Percentiles rank a stretch among this genome's conserved stretches.
Conservation (phyloP, 306 rosid genomes). For the Abrus precatorius region DNA sequence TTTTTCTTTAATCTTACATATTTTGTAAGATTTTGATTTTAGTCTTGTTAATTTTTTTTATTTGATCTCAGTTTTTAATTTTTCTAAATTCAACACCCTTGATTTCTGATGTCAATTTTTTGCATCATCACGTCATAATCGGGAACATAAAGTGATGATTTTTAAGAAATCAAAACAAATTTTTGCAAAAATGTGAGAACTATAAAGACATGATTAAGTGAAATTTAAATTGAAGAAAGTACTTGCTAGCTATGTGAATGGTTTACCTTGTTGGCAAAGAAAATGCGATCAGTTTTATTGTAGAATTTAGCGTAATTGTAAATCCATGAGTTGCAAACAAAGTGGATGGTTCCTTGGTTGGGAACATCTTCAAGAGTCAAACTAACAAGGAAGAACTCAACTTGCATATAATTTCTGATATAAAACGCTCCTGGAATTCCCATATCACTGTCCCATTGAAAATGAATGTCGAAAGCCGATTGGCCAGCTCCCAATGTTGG, state of each 20-base stretch:
- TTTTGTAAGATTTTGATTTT: too few species aligned
- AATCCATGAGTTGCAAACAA: conserved; percentile 80
- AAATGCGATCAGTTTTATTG: conserved; percentile 54
- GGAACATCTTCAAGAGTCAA: conserved; percentile 72
- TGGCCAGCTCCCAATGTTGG: conserved; percentile 57
- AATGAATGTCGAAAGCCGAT: conserved; percentile 56
- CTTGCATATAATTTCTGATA: conserved; percentile 59
- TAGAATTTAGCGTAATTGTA: conserved; percentile 58
- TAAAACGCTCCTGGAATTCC: conserved; percentile 74
- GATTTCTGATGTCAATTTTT: too few species aligned
- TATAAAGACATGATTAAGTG: too few species aligned
- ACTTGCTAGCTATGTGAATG: background rate
- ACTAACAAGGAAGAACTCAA: conserved; percentile 68
- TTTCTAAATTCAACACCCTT: too few species aligned
- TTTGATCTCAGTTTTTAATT: too few species aligned
- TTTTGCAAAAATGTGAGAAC: too few species aligned
- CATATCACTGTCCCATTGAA: conserved; percentile 60
- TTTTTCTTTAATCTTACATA: too few species aligned
- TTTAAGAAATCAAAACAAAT: too few species aligned
- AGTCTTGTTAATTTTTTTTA: too few species aligned
- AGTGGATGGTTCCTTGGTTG: conserved; percentile 51
- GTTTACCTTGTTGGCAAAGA: conserved; percentile 75
- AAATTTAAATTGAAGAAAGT: background rate
- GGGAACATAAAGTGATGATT: too few species aligned
- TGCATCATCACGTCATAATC: too few species aligned